Conservation (phyloP, 192 early-diverging fungal species). For the Podila verticillata region DNA sequence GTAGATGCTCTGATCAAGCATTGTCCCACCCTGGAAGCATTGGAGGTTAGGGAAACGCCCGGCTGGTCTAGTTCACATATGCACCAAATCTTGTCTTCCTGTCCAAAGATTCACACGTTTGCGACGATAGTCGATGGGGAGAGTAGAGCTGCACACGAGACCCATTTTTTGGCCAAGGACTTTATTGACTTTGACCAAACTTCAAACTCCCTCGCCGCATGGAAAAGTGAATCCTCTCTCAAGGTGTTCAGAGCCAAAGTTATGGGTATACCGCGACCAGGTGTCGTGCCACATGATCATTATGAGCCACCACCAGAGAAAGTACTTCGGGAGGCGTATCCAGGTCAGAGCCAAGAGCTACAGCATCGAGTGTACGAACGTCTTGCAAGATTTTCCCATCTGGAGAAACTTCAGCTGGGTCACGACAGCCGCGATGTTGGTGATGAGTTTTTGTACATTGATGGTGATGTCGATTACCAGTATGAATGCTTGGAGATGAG, state of each 20-base stretch:
- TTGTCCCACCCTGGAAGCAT: no score
- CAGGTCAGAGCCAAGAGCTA: background rate
- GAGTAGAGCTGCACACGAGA: no score
- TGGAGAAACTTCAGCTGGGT: conserved; percentile 3
- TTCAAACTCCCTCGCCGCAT: background rate
- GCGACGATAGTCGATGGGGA: no score
- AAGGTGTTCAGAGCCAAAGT: conserved; percentile 5
- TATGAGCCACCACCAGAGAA: background rate
- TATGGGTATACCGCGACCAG: background rate
- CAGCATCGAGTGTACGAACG: conserved; percentile 1
- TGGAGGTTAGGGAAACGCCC: no score
- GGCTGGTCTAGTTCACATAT: no score
- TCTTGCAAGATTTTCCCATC: background rate
- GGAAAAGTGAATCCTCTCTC: conserved; percentile 4
- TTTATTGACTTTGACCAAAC: conserved; percentile 1
- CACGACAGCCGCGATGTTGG: background rate
- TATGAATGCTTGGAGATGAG: conserved; percentile 1
- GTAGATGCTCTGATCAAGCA: no score
- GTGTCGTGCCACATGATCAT: background rate
- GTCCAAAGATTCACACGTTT: no score
- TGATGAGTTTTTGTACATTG: background rate
- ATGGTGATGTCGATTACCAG: no score
- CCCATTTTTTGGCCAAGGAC: background rate
- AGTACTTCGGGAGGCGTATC: no score
- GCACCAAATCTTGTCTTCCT: no score